Evolutionary conservation across 1,284 basidiomycete genomes (phyloP).

Genomic region (Sphagnurus paluster): DNA sequence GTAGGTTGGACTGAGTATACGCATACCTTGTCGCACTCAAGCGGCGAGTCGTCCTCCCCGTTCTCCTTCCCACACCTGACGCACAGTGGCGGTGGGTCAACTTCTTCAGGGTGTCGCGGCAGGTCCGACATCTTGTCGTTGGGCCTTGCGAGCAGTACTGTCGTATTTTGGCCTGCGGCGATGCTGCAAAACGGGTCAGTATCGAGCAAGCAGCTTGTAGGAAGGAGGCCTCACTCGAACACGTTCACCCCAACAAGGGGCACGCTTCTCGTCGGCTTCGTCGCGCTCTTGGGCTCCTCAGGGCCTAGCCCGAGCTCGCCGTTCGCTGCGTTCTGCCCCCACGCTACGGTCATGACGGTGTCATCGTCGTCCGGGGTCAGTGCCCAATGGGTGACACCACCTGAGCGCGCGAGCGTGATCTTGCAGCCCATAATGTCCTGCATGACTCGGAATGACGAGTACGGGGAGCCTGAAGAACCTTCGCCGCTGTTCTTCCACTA

Average conservation of each 20-base stretch:
- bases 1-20: no score
- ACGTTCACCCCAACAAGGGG: slow-evolving; percentile 76
- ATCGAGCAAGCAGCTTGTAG: not conserved
- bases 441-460: slow-evolving; percentile 78
- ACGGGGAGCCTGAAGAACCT: slow-evolving; percentile 82
- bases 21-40: slow-evolving; percentile 88
- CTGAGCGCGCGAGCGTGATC: slow-evolving; percentile 65
- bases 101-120: slow-evolving; percentile 71
- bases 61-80: slow-evolving; percentile 69
- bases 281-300: slow-evolving; percentile 82
- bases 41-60: slow-evolving; percentile 63
- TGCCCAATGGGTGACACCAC: slow-evolving; percentile 90
- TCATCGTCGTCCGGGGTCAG: slow-evolving; percentile 73
- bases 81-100: slow-evolving; percentile 72
- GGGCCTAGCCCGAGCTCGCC: slow-evolving; percentile 83
- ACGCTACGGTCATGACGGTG: slow-evolving; percentile 78
- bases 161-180: slow-evolving; percentile 84
- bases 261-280: slow-evolving; percentile 78
- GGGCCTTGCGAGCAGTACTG: slow-evolving; percentile 76
- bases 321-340: slow-evolving; percentile 83
- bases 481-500: slow-evolving; percentile 94
- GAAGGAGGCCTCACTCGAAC: slow-evolving; percentile 57
- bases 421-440: slow-evolving; percentile 84
- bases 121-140: slow-evolving; percentile 71
- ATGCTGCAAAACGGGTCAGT: slow-evolving; percentile 47